Conservation (phyloP, 176 grass and related monocot species). For the Zizania latifolia region DNA sequence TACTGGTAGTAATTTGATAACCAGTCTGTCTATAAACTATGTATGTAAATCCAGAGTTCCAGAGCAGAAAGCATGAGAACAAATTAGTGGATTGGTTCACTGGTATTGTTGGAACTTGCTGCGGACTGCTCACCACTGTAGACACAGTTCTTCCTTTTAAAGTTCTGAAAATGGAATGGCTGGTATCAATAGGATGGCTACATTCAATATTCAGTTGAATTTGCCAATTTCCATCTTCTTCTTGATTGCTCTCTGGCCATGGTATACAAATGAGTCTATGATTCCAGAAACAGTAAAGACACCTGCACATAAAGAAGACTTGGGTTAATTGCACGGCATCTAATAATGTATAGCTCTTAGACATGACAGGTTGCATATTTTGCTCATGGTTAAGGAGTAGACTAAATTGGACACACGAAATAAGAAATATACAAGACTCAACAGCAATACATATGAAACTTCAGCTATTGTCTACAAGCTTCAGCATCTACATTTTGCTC, state of each 20-base stretch:
- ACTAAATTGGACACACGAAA: background rate
- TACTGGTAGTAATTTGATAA: background rate
- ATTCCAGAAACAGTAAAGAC: conserved; percentile 97
- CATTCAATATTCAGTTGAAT: conserved; percentile 52
- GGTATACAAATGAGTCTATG: conserved; percentile 91
- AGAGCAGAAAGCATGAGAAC: background rate
- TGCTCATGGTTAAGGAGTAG: background rate
- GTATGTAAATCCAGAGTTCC: background rate
- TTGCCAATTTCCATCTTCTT: conserved; percentile 97
- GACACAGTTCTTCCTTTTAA: conserved; percentile 5
- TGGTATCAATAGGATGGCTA: conserved; percentile 6
- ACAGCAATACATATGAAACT: background rate
- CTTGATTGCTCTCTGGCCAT: conserved; percentile 91
- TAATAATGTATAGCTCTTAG: background rate
- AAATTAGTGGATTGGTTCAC: background rate
- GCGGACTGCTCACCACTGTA: conserved; percentile 5
- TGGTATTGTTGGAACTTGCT: background rate
- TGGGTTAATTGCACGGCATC: background rate
- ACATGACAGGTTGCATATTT: background rate
- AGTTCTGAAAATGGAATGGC: background rate
- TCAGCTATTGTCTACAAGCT: background rate
- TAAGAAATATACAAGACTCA: background rate
- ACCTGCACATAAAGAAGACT: conserved; percentile 51
- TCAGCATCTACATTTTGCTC: background rate
- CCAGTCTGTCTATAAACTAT: background rate